These are phyloP conservation scores for Scheffersomyces amazonensis DNA, from an alignment of 805 yeast species.

Conservation along the genomic window DNA sequence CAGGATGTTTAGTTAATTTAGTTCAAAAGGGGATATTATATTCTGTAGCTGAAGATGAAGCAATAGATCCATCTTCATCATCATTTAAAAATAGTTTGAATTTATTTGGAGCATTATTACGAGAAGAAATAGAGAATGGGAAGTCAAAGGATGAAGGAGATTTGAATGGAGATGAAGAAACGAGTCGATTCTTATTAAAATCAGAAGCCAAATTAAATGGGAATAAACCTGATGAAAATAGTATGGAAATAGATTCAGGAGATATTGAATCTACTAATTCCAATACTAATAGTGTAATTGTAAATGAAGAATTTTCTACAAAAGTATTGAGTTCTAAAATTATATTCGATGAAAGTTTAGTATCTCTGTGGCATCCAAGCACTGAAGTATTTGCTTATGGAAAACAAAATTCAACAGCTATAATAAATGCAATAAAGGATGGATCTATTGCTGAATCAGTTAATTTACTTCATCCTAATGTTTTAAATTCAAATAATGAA, in stretches of 20 bases:
- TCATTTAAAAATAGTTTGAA: slow-evolving; percentile 29
- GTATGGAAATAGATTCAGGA: slow-evolving; percentile 5
- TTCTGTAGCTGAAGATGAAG: slow-evolving; percentile 63
- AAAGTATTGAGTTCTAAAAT: slow-evolving; percentile 35
- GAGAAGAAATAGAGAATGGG: slow-evolving; percentile 31
- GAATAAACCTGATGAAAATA: slow-evolving; percentile 2
- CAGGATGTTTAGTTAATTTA: slow-evolving; percentile 77
- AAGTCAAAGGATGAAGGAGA: slow-evolving; percentile 4
- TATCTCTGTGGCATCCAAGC: slow-evolving; percentile 57
- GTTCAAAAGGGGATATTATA: slow-evolving; percentile 85
- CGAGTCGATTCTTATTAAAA: slow-evolving; percentile 8
- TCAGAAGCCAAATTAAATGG: slow-evolving; percentile 7
- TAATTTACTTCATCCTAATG: slow-evolving; percentile 26
- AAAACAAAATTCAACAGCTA: slow-evolving; percentile 44
- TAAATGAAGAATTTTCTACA: slow-evolving; percentile 18
- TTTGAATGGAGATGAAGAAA: slow-evolving; percentile 1
- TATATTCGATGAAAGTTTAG: slow-evolving; percentile 41
- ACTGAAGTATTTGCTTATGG: slow-evolving; percentile 55
- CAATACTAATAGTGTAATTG: background rate
- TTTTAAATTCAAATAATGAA: slow-evolving; percentile 15
- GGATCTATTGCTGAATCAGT: slow-evolving; percentile 27
- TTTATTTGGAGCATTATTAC: slow-evolving; percentile 52
- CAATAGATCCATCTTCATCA: slow-evolving; percentile 14
- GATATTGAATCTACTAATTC: slow-evolving; percentile 1
- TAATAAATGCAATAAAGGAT: slow-evolving; percentile 35